phyloP scores from a whole-genome alignment of 768 basidiomycete species.

The Boletus barrowsii region DNA sequence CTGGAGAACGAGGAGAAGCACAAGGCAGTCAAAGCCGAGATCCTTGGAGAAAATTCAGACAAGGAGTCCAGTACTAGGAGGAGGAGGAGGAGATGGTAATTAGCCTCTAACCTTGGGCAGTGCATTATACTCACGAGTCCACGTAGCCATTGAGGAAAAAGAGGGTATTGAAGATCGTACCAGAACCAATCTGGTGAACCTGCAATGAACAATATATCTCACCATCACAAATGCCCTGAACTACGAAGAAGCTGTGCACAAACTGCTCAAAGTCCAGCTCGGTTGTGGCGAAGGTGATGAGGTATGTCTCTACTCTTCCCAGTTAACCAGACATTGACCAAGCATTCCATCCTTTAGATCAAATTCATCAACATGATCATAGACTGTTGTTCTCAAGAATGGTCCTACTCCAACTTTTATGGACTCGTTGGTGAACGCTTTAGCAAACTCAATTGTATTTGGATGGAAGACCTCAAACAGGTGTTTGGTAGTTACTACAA shows the following conservation, averaged over 20 bases:
- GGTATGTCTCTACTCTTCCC: constrained; percentile 43
- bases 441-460: constrained; percentile 91
- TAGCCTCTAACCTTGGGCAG: constrained; percentile 16
- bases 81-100: constrained; percentile 41
- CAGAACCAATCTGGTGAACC: constrained; percentile 92
- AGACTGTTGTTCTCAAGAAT: constrained; percentile 99
- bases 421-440: constrained; percentile 96
- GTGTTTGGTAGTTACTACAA: constrained; percentile 90
- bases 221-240: constrained; percentile 99
- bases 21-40: constrained; percentile 85
- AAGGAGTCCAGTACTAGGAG: constrained; percentile 60
- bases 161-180: constrained; percentile 93
- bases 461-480: constrained; percentile 86
- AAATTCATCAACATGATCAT: constrained; percentile 98
- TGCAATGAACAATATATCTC: constrained; percentile 90
- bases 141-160: constrained; percentile 66
- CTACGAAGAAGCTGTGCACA: constrained; percentile 99
- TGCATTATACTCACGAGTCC: constrained; percentile 15
- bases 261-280: constrained; percentile 89
- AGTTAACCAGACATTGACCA: neutral
- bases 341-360: constrained; percentile 50
- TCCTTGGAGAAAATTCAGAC: constrained; percentile 84
- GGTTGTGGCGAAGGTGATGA: constrained; percentile 93
- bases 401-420: constrained; percentile 96
- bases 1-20: constrained; percentile 93